These are phyloP conservation scores for Bolboschoenus planiculmis DNA, from an alignment of 176 grass and related monocot species.

Conservation along the genomic window DNA sequence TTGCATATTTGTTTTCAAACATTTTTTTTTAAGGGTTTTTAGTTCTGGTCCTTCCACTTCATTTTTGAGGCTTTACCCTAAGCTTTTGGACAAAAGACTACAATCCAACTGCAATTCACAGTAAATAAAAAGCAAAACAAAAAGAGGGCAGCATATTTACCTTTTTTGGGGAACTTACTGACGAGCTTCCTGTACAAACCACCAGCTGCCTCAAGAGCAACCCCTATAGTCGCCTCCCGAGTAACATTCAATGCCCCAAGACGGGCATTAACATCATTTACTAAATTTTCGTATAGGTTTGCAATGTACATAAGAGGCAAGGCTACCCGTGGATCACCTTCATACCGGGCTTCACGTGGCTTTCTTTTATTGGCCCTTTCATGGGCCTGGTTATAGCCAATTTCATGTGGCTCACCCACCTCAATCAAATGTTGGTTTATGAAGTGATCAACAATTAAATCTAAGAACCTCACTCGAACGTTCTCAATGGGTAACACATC, in stretches of 20 bases:
- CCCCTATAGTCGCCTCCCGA: constrained; percentile 59
- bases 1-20: not conserved
- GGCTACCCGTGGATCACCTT: constrained; percentile 64
- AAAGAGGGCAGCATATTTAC: constrained; percentile 22
- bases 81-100: not conserved
- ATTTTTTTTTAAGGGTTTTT: not conserved
- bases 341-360: constrained; percentile 44
- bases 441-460: constrained; percentile 67
- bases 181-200: constrained; percentile 86
- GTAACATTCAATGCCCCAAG: constrained; percentile 51
- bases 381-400: constrained; percentile 27
- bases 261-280: constrained; percentile 48
- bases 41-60: not conserved
- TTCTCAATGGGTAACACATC: constrained; percentile 72
- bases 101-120: constrained; percentile 13
- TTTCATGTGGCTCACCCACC: constrained; percentile 38
- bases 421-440: constrained; percentile 63
- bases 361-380: constrained; percentile 78
- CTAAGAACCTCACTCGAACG: constrained; percentile 60
- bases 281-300: constrained; percentile 84
- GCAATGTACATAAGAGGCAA: constrained; percentile 94
- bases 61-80: not conserved
- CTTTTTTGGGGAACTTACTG: constrained; percentile 78
- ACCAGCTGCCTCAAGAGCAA: constrained; percentile 85
- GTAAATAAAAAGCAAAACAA: not conserved